Base-by-base conservation (phyloP, 2,329 filamentous ascomycete genomes). In the Mycogone perniciosa region DNA sequence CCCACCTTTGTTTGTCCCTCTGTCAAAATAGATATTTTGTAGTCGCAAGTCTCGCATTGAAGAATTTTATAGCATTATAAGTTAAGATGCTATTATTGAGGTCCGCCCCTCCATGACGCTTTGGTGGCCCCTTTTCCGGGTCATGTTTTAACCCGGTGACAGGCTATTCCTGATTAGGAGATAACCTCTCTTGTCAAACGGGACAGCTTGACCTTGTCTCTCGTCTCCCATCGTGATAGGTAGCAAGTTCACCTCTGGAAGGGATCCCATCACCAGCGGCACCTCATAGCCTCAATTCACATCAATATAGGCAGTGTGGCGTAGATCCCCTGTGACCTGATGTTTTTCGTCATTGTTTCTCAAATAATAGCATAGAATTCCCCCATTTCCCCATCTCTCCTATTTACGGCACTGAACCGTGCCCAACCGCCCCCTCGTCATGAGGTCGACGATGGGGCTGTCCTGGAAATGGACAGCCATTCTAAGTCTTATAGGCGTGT, bases 391-490 rank as follows among this genome's bases (percentile, higher is more conserved):
- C 38, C 37, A 42, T 42, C 13, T 13, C 35, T 48, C 50, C 44
- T 53, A 31, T 48, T 56, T 57, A 13, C n/a, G 48, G 26, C 31
- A 44, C 20, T 20, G 20, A 20, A 20, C 20, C 20, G 20, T 20
- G 20, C 44, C 44, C 46, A 53, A 43, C 37, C 53, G 50, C 44
- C 48, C 46, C 48, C 46, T 53, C 51, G 46, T 46, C 62, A 84
- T 84, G 81, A 72, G 72, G 69, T 71, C 70, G 62, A 67, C 63
- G 48, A 66, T 69, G 63, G 70, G 70, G 66, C 67, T 72, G 73
- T 80, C 80, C 71, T 72, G 69, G 65, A 74, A 71, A 69, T 89
- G 87, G 87, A 79, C 82, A 64, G 72, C 80, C 60, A 74, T 82
- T 57, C 67, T 88, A 55, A 76, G 80, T 56, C 64, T 88, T 54